phyloP scores from a whole-genome alignment of 1,139 yeast genomes.

The Nadsonia commutata region DNA sequence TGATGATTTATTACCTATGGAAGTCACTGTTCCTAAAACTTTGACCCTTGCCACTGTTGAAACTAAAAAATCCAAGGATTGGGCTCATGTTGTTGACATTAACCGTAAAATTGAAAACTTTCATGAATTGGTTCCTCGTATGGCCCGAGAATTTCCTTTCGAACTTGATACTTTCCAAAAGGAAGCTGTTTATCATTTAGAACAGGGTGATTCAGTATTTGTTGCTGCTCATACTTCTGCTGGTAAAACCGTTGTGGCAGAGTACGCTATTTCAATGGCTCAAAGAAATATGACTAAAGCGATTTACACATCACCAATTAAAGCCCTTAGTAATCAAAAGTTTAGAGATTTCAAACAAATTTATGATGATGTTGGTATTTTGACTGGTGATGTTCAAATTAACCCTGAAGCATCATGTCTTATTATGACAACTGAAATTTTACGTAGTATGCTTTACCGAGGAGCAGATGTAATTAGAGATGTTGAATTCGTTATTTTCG shows the following conservation, averaged over 20 bases:
- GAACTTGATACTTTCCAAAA: conserved; percentile 90
- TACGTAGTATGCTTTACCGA: conserved; percentile 86
- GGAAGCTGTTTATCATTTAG: conserved; percentile 91
- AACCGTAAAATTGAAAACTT: conserved; percentile 75
- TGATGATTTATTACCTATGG: conserved; percentile 66
- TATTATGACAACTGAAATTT: conserved; percentile 95
- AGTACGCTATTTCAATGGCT: conserved; percentile 90
- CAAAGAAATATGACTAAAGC: conserved; percentile 81
- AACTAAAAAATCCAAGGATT: conserved; percentile 37
- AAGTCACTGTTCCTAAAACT: conserved; percentile 33
- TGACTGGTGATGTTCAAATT: conserved; percentile 96
- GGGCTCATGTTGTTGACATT: conserved; percentile 94
- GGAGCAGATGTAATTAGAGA: conserved; percentile 95
- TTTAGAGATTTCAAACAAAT: conserved; percentile 80
- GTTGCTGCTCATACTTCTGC: conserved; percentile 98
- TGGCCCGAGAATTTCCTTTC: conserved; percentile 89
- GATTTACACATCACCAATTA: conserved; percentile 85
- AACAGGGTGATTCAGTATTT: conserved; percentile 92
- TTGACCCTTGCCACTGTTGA: conserved; percentile 20
- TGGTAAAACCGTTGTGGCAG: conserved; percentile 87
- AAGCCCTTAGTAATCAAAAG: conserved; percentile 85
- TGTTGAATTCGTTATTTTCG: conserved; percentile 93
- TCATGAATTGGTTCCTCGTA: conserved; percentile 74
- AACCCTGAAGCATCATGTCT: conserved; percentile 94
- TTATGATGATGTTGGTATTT: conserved; percentile 83